phyloP scores from a whole-genome alignment of 2,329 filamentous ascomycete species.

The Pseudocercospora eumusae region DNA sequence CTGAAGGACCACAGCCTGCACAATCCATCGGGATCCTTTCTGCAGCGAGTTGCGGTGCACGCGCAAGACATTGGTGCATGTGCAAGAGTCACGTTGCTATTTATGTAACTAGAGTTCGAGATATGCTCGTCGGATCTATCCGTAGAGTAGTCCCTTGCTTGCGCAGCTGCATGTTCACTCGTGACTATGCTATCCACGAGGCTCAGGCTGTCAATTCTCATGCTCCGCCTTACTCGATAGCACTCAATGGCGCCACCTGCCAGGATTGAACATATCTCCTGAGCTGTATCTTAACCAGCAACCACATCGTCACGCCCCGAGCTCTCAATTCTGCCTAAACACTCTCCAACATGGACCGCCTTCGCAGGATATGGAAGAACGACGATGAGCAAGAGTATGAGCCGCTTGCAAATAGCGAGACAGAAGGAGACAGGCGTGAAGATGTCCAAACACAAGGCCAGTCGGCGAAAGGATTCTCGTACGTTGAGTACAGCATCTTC shows the following conservation, averaged over 20 bases:
- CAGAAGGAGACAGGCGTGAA: conserved; percentile 23
- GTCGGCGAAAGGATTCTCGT: not conserved
- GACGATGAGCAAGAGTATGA: conserved; percentile 37
- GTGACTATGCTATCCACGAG: not conserved
- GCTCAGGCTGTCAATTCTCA: not conserved
- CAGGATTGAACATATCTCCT: not conserved
- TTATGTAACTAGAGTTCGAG: not conserved
- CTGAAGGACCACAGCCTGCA: not conserved
- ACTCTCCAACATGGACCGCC: conserved; percentile 25
- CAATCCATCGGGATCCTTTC: not conserved
- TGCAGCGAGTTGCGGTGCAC: not conserved
- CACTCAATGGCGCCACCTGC: not conserved
- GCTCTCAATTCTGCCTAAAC: not conserved
- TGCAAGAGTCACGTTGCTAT: not conserved
- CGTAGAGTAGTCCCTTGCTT: not conserved
- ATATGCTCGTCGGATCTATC: not conserved
- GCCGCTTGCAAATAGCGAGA: conserved; percentile 31
- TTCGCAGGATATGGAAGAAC: conserved; percentile 33
- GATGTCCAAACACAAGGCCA: conserved; percentile 6
- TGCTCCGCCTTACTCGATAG: not conserved
- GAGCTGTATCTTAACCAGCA: not conserved
- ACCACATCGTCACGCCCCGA: not conserved
- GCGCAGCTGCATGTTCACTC: not conserved
- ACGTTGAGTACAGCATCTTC: conserved; percentile 81
- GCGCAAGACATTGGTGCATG: not conserved